Evolutionary conservation across 805 yeast species (phyloP), one percentile per base, ranked within the genome.

Genomic region (Candida gorgasii): DNA sequence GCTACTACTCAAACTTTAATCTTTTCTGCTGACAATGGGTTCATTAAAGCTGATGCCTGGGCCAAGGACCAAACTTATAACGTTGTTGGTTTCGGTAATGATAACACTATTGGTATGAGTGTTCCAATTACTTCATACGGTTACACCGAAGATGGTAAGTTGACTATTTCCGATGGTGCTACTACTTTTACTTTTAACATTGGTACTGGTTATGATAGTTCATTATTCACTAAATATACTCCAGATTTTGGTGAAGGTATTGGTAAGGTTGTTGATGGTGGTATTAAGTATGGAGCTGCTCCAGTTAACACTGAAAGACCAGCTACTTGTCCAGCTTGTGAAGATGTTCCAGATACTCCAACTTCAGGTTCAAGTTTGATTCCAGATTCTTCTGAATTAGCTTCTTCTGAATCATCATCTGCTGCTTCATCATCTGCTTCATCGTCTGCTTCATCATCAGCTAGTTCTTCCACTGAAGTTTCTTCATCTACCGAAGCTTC

Each of bases 31-130:
- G 18, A 42, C 11, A 27, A 38, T 8, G 53, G 57, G 36, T 37
- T 33, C 36, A 37, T 53, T 16, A 43, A 38, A 36, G 50, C 40
- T 8, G 45, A 51, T 26, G 55, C 59, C 28, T 48, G 51, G 38
- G 48, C 47, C 35, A 35, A 40, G n/a, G 22, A 45, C 5, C 58
- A 54, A 43, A 48, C 55, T 22, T 51, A 48, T 46, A 51, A 49
- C 1, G 61, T 60, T 38, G 53, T 53, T 18, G 63, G 63, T 14
- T 61, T 50, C 46, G 65, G 65, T 42, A 49, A 50, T 38, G 61
- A 61, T n/a, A 60, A 60, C 42, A 41, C 47, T 14, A 56, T 59
- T 46, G 64, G 62, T 17, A 40, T 57, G 35, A 49, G 50, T 48
- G 45, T 46, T 16, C 38, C 50, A 41, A 47, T 53, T 31, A 24